Conservation (phyloP, 2,329 filamentous ascomycete species). For the Cytospora schulzeri region DNA sequence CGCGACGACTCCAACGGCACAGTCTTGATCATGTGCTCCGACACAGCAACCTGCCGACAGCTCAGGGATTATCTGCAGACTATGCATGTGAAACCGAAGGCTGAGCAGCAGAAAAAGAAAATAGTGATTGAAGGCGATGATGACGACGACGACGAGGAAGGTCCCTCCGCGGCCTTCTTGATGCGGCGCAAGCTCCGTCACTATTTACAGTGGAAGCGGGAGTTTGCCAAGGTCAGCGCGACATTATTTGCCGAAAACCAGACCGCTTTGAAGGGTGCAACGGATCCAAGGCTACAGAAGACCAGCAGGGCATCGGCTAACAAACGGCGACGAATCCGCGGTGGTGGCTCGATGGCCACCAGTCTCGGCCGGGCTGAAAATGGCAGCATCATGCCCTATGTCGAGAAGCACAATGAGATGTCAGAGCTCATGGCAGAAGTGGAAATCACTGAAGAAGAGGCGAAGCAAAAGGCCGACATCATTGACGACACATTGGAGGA, state of each 20-base stretch:
- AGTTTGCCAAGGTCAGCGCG: conserved; percentile 83
- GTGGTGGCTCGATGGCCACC: conserved; percentile 66
- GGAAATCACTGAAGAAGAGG: conserved; percentile 76
- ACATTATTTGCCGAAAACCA: conserved; percentile 79
- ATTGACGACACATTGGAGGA: conserved; percentile 79
- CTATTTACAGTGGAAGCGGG: conserved; percentile 88
- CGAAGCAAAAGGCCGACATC: conserved; percentile 74
- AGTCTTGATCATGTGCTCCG: conserved; percentile 93
- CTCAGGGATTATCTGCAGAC: conserved; percentile 88
- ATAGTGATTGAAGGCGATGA: conserved; percentile 42
- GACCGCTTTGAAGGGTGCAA: conserved; percentile 69
- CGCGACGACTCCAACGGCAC: conserved; percentile 87
- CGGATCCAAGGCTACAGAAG: conserved; percentile 56
- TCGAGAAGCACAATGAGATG: conserved; percentile 82
- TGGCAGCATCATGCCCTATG: conserved; percentile 74
- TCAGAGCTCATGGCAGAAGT: conserved; percentile 81
- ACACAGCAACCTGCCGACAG: conserved; percentile 82
- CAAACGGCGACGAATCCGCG: conserved; percentile 82
- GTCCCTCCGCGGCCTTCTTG: conserved; percentile 80
- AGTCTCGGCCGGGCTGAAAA: conserved; percentile 67
- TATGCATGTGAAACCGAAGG: conserved; percentile 73
- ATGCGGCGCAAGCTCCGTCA: conserved; percentile 84
- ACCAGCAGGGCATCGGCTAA: conserved; percentile 73
- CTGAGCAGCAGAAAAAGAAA: conserved; percentile 43
- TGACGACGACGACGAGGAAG: conserved; percentile 53